Evolutionary conservation across 1,284 basidiomycete genomes (phyloP).

Genomic region (Heterobasidion occidentale): DNA sequence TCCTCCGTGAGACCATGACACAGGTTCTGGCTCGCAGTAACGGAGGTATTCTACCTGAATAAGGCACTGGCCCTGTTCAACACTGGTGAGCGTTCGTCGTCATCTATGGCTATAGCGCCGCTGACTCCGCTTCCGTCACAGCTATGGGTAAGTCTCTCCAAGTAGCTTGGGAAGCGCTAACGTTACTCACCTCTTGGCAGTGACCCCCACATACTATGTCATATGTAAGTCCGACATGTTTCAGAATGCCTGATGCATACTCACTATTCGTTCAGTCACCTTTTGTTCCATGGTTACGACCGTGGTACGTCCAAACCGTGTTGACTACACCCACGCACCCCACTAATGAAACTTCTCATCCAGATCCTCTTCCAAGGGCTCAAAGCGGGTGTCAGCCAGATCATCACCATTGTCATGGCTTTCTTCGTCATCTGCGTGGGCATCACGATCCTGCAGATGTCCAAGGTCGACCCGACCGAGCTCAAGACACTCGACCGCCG

Average conservation of each 20-base stretch:
- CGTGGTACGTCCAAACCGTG: slow-evolving; percentile 39
- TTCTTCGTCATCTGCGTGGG: slow-evolving; percentile 87
- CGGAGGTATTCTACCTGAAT: slow-evolving; percentile 95
- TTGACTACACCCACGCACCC: background rate
- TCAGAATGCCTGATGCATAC: slow-evolving; percentile 11
- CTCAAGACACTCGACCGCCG: slow-evolving; percentile 75
- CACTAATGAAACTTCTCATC: background rate
- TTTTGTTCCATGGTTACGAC: slow-evolving; percentile 87
- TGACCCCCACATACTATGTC: slow-evolving; percentile 87
- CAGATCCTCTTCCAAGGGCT: slow-evolving; percentile 90
- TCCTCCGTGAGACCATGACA: slow-evolving; percentile 10
- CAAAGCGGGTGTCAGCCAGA: slow-evolving; percentile 64
- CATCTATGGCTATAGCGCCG: background rate
- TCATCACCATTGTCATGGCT: slow-evolving; percentile 87
- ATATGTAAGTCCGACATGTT: slow-evolving; percentile 43
- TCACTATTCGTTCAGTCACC: slow-evolving; percentile 43
- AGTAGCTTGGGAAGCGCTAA: background rate
- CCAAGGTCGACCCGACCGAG: slow-evolving; percentile 79
- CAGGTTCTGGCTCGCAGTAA: slow-evolving; percentile 37
- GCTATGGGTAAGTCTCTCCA: slow-evolving; percentile 12
- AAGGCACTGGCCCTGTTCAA: slow-evolving; percentile 96
- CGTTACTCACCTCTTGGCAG: slow-evolving; percentile 29
- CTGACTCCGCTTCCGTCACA: background rate
- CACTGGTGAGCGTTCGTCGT: slow-evolving; percentile 45
- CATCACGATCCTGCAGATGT: slow-evolving; percentile 94